A percentile compares a stretch with the other conserved stretches of the same genome.
Conservation (phyloP, 164 flowering plant species). For the Nymphaea thermarum region DNA sequence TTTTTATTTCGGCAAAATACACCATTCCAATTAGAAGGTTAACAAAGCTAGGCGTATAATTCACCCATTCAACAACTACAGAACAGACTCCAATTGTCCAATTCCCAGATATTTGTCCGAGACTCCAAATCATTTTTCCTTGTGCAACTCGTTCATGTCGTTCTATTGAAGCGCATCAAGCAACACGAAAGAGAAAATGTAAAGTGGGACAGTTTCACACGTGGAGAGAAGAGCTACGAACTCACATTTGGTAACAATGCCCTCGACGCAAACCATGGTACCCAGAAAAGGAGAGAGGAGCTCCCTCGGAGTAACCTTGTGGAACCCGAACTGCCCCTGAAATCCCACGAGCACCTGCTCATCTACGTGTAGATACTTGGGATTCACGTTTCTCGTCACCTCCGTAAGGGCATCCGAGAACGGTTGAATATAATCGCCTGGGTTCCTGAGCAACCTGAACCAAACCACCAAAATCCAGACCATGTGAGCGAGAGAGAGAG, state of each 20-base stretch:
- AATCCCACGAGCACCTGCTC: constrained; percentile 82
- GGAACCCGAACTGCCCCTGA: constrained; percentile 87
- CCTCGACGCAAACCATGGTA: constrained; percentile 93
- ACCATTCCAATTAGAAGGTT: too few relatives aligned
- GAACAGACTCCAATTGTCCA: too few relatives aligned
- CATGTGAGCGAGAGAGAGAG: not conserved
- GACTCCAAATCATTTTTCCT: too few relatives aligned
- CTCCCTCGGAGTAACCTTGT: constrained; percentile 85
- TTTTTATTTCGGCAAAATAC: too few relatives aligned
- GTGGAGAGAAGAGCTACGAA: not conserved
- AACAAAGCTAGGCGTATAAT: too few relatives aligned
- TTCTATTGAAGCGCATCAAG: too few relatives aligned
- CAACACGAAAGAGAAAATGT: not conserved
- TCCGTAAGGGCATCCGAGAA: constrained; percentile 86
- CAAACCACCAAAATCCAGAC: not conserved
- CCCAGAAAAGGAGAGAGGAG: constrained; percentile 87
- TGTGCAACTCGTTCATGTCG: too few relatives aligned
- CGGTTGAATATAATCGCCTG: constrained; percentile 74
- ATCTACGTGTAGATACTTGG: constrained; percentile 79
- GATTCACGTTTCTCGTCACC: constrained; percentile 45
- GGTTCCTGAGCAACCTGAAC: constrained; percentile 58
- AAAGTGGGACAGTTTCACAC: not conserved
- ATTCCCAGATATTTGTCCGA: too few relatives aligned
- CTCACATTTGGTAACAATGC: constrained; percentile 90
- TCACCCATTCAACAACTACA: too few relatives aligned